Base-by-base conservation (phyloP, 129 eudicot species). In the Calendula officinalis region DNA sequence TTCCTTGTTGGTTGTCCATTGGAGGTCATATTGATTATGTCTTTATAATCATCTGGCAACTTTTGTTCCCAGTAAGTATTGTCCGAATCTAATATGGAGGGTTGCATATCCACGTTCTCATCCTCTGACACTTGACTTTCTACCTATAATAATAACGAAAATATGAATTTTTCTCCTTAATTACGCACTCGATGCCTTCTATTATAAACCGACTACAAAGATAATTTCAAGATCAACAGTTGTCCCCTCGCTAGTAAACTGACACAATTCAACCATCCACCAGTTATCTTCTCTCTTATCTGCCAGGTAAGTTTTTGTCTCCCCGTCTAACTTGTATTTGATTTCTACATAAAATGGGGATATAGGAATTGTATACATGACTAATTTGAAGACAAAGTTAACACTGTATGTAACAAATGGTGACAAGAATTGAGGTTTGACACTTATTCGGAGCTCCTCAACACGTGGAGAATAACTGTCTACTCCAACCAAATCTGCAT, bases 141-240 rank as follows among this genome's bases (percentile, higher is more conserved):
- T 4, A 11, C 36, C 64, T 56, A 16, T 15, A 56, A 6, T 22
- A 7, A 9, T 22, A 9, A 14, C 12, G 44, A 40, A 2, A 40
- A 40, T n/a, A n/a, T n/a, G n/a, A 40, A 40, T 40, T 40, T 10
- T 40, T 40, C 3, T 5, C 3, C 2, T 5, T 40, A 40, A 40
- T 14, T 7, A 54, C 9, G 39, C 32, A 67, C 52, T 53, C 63
- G 35, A 67, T 68, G 72, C 72, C 44, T 39, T 67, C 64, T 67
- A 33, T 14, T 41, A 16, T 11, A 0, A 67, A 4, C 1, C 16
- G 1, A 2, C 2, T 2, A 1, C 11, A 10, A 40, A 12, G 6
- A 44, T 6, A 62, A 62, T 16, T 30, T 61, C 47, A 59, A 37
- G 48, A 59, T 59, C 64, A 39, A 39, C 46, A 59, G 7, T 16